Evolutionary conservation across 371 early-diverging fungal species (phyloP).

Genomic region (Mucor plumbeus): DNA sequence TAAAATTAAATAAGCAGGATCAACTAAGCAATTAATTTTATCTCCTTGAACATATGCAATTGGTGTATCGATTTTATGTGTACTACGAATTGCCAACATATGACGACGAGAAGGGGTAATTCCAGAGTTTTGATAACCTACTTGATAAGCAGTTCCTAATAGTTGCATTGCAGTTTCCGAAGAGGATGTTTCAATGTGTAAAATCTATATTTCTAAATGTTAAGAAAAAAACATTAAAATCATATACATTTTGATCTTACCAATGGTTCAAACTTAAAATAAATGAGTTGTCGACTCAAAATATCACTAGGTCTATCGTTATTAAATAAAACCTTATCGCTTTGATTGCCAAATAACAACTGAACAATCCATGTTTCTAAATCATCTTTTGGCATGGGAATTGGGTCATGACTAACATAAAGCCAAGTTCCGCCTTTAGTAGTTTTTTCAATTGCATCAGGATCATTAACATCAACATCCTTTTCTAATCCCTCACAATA

Average conservation of each 20-base stretch:
- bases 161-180: conserved; percentile 58
- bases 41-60: conserved; percentile 56
- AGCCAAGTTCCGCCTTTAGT: conserved; percentile 68
- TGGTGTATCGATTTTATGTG: conserved; percentile 66
- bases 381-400: conserved; percentile 40
- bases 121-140: conserved; percentile 70
- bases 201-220: conserved; percentile 42
- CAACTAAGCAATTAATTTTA: conserved; percentile 53
- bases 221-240: background rate
- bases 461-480: conserved; percentile 15
- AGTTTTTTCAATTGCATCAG: conserved; percentile 22
- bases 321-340: conserved; percentile 33
- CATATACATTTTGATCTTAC: conserved; percentile 30
- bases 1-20: conserved; percentile 48
- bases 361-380: conserved; percentile 35
- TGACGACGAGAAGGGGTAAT: conserved; percentile 63
- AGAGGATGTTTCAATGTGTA: conserved; percentile 67
- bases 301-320: conserved; percentile 16
- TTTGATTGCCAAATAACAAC: conserved; percentile 46
- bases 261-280: conserved; percentile 71
- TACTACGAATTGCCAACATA: conserved; percentile 67
- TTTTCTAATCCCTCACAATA: conserved; percentile 54
- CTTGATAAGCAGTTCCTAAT: conserved; percentile 54
- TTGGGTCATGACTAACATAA: conserved; percentile 66
- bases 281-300: conserved; percentile 42